Conservation (phyloP, 495 filamentous ascomycete genomes). For the Clavariopsis aquatica region DNA sequence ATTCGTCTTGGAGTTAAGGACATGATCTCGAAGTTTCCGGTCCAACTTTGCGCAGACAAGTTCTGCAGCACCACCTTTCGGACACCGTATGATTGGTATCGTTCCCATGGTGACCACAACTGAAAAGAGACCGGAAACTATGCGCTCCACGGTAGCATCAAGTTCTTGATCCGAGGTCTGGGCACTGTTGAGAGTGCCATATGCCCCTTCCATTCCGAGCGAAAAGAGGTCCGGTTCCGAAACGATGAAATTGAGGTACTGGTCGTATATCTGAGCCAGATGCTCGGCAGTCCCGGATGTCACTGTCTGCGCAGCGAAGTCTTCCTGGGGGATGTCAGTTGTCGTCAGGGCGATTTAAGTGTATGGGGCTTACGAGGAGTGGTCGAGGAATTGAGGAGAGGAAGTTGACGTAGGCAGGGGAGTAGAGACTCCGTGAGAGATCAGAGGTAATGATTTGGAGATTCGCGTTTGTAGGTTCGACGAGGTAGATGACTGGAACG, state of each 20-base stretch:
- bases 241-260: conserved; percentile 97
- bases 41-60: conserved; percentile 93
- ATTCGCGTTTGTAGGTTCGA: conserved; percentile 83
- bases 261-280: conserved; percentile 91
- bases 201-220: conserved; percentile 83
- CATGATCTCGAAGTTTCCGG: conserved; percentile 92
- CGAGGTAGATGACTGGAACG: conserved; percentile 91
- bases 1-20: conserved; percentile 96
- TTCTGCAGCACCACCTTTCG: conserved; percentile 88
- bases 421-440: conserved; percentile 83
- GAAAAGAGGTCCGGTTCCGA: conserved; percentile 95
- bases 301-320: conserved; percentile 88
- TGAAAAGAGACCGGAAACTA: conserved; percentile 93
- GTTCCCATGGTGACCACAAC: conserved; percentile 95
- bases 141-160: conserved; percentile 80
- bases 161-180: conserved; percentile 87
- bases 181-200: conserved; percentile 92
- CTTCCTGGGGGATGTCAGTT: conserved; percentile 55
- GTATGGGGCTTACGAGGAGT: conserved; percentile 54
- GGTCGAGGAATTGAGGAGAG: conserved; percentile 90
- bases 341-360: background rate
- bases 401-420: conserved; percentile 95
- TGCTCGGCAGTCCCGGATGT: conserved; percentile 78
- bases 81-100: conserved; percentile 91
- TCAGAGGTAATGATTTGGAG: conserved; percentile 82